phyloP scores from a whole-genome alignment of 306 rosid species.

The Malus orientalis region DNA sequence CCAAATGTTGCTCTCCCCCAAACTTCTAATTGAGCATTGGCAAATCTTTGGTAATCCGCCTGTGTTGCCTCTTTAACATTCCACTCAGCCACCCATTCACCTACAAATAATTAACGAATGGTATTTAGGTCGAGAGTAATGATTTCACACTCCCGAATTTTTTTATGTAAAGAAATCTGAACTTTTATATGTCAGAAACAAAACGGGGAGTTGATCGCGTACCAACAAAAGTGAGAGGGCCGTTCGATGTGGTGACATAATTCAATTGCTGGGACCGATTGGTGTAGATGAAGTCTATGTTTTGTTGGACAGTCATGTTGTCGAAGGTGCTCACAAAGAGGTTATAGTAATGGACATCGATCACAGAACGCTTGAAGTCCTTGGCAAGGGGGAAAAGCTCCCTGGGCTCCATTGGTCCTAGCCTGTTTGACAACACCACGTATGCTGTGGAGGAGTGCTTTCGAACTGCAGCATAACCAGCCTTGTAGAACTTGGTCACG shows the following conservation, averaged over 20 bases:
- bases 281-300: slow-evolving; percentile 46
- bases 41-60: slow-evolving; percentile 55
- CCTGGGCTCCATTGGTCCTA: slow-evolving; percentile 30
- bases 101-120: slow-evolving; percentile 13
- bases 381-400: slow-evolving; percentile 55
- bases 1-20: slow-evolving; percentile 69
- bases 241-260: slow-evolving; percentile 52
- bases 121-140: not conserved
- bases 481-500: slow-evolving; percentile 50
- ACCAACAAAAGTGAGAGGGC: slow-evolving; percentile 73
- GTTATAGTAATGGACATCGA: slow-evolving; percentile 71
- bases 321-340: slow-evolving; percentile 30
- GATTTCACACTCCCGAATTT: not conserved
- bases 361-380: slow-evolving; percentile 34
- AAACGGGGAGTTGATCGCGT: not conserved
- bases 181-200: not conserved
- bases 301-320: slow-evolving; percentile 39
- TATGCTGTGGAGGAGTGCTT: slow-evolving; percentile 38
- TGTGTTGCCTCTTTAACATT: slow-evolving; percentile 34
- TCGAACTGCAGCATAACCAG: slow-evolving; percentile 51
- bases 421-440: slow-evolving; percentile 52
- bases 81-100: slow-evolving; percentile 85
- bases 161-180: too few relatives aligned
- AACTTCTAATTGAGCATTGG: slow-evolving; percentile 46
- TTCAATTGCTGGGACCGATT: slow-evolving; percentile 40